These are phyloP conservation scores for Lepidium didymum DNA, from an alignment of 345 rosid genomes.

Conservation along the genomic window DNA sequence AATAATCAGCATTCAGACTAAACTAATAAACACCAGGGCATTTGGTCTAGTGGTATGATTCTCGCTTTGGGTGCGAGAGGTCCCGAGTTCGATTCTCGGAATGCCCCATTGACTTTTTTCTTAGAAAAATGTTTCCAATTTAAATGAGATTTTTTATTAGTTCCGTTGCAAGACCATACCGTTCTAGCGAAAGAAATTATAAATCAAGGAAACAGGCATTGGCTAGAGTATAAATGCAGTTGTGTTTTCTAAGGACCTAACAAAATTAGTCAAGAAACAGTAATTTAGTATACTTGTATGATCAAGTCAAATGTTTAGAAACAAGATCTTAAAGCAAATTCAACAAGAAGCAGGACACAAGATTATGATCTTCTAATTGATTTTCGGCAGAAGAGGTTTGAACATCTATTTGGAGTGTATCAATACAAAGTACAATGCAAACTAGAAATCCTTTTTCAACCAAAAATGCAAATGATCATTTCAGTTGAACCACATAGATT, in stretches of 20 bases:
- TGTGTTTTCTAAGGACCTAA: neutral
- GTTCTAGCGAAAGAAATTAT: neutral
- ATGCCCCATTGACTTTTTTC: slow-evolving; percentile 36
- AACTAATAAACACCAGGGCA: slow-evolving; percentile 22
- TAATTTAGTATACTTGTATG: neutral
- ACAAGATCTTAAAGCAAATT: neutral
- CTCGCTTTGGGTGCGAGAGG: slow-evolving; percentile 73
- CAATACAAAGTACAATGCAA: too few relatives aligned
- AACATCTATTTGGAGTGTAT: too few relatives aligned
- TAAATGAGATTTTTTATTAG: neutral
- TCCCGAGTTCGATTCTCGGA: slow-evolving; percentile 61
- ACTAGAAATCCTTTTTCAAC: too few relatives aligned
- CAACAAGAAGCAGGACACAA: neutral
- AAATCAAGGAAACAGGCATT: neutral
- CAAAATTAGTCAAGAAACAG: neutral
- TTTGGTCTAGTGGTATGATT: slow-evolving; percentile 80
- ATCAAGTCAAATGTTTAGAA: neutral
- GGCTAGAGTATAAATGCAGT: neutral
- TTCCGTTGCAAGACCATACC: neutral
- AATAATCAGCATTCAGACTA: too few relatives aligned
- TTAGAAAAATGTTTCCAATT: too few relatives aligned
- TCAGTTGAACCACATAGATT: neutral
- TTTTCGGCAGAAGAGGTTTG: neutral
- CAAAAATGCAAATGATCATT: neutral
- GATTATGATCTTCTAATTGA: neutral